Percentiles rank a stretch among this genome's conserved stretches.
phyloP scores from a whole-genome alignment of 106 monocot genomes.

The Dendrobium officinale region DNA sequence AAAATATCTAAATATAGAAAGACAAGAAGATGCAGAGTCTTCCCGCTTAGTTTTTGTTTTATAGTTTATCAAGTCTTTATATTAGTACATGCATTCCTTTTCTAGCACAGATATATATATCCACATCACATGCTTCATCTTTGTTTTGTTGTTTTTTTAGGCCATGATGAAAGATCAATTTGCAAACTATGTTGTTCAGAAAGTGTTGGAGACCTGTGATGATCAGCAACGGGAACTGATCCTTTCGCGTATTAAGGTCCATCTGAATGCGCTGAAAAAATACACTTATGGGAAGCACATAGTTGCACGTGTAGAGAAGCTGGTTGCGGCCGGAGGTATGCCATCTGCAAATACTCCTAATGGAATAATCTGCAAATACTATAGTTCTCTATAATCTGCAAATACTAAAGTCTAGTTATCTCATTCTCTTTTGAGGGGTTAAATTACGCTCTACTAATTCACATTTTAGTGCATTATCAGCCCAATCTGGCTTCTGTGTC shows the following conservation, averaged over 20 bases:
- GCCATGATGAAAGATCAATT: constrained; percentile 75
- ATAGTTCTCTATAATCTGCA: too few relatives aligned
- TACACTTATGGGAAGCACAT: constrained; percentile 67
- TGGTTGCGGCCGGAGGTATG: constrained; percentile 52
- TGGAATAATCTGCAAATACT: too few relatives aligned
- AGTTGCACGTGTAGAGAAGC: constrained; percentile 62
- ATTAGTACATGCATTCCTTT: background rate
- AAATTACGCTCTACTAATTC: too few relatives aligned
- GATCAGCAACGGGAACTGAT: constrained; percentile 50
- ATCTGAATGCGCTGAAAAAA: constrained; percentile 52
- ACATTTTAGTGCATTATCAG: background rate
- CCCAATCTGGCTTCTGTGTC: background rate
- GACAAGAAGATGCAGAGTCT: too few relatives aligned
- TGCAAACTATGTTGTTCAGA: constrained; percentile 64
- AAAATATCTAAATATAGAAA: too few relatives aligned
- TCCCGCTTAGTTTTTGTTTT: too few relatives aligned
- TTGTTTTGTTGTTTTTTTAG: constrained; percentile 13
- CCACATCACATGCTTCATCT: background rate
- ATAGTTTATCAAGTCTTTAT: too few relatives aligned
- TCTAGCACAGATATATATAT: background rate
- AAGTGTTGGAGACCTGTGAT: constrained; percentile 53
- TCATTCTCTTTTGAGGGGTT: too few relatives aligned
- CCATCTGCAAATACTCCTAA: too few relatives aligned
- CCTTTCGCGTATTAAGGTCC: constrained; percentile 46
- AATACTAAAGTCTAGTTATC: too few relatives aligned